phyloP scores from a whole-genome alignment of 768 basidiomycete species.

The Grammothele lineata region DNA sequence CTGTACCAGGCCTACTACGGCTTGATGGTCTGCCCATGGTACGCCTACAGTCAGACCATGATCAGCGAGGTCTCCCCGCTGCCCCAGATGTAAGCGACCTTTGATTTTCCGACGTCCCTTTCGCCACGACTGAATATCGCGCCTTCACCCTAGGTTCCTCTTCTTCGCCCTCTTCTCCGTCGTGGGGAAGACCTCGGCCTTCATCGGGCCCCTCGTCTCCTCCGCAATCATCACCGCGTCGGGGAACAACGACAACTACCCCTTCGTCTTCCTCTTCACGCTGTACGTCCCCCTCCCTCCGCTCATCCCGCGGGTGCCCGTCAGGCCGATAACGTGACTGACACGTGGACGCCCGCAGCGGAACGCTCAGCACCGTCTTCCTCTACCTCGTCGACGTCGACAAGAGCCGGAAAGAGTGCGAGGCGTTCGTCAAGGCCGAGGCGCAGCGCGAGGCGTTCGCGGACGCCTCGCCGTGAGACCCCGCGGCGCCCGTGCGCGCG shows the following conservation, averaged over 20 bases:
- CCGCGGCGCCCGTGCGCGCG: no score
- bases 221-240: slow-evolving; percentile 70
- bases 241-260: slow-evolving; percentile 67
- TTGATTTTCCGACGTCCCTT: not conserved
- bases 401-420: slow-evolving; percentile 61
- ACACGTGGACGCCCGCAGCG: slow-evolving; percentile 29
- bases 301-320: no score
- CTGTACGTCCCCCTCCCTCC: slow-evolving; percentile 41
- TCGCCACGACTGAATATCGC: not conserved
- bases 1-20: slow-evolving; percentile 68
- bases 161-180: slow-evolving; percentile 76
- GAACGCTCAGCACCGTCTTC: slow-evolving; percentile 51
- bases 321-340: not conserved
- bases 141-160: slow-evolving; percentile 43
- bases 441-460: slow-evolving; percentile 36
- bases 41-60: slow-evolving; percentile 80
- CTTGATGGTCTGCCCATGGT: slow-evolving; percentile 75
- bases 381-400: slow-evolving; percentile 59
- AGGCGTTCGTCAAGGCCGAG: slow-evolving; percentile 57
- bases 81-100: slow-evolving; percentile 56
- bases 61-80: slow-evolving; percentile 74
- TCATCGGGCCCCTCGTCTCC: slow-evolving; percentile 73
- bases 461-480: not conserved
- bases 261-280: slow-evolving; percentile 68
- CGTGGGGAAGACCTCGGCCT: slow-evolving; percentile 73